A percentile compares a stretch with the other conserved stretches of the same genome.
phyloP scores from a whole-genome alignment of 2,329 filamentous ascomycete species.

The Diaporthe ampelina region DNA sequence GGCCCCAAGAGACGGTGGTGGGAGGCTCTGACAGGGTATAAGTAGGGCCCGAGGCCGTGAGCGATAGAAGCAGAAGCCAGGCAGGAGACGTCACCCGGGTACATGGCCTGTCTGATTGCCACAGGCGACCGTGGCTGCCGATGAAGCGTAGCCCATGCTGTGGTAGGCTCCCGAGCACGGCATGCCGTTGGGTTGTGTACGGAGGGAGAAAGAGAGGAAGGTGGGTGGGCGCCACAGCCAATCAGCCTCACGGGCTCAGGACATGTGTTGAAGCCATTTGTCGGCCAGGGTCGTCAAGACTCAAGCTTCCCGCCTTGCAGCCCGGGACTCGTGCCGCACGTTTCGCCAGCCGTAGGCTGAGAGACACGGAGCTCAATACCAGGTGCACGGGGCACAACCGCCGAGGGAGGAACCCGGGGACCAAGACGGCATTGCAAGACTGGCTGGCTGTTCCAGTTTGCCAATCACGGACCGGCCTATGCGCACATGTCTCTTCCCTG shows the following conservation, averaged over 20 bases:
- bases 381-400: no score
- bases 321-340: slow-evolving; percentile 9
- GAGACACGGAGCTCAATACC: background rate
- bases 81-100: no score
- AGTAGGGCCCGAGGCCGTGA: background rate
- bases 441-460: background rate
- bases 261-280: slow-evolving; percentile 41
- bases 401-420: no score
- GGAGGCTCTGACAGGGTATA: slow-evolving; percentile 23
- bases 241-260: slow-evolving; percentile 36
- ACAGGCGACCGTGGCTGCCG: slow-evolving; percentile 8
- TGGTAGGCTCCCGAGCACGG: background rate
- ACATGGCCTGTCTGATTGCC: background rate
- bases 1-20: background rate
- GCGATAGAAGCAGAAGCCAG: no score
- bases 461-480: slow-evolving; percentile 5
- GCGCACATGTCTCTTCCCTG: slow-evolving; percentile 5
- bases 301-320: background rate
- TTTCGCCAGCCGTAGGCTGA: slow-evolving; percentile 25
- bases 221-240: slow-evolving; percentile 10
- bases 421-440: no score
- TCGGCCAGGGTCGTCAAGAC: background rate
- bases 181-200: background rate
- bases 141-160: background rate
- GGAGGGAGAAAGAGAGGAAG: no score